These are phyloP conservation scores for Fusarium subglutinans DNA, from an alignment of 2,329 filamentous ascomycete species.

Conservation along the genomic window DNA sequence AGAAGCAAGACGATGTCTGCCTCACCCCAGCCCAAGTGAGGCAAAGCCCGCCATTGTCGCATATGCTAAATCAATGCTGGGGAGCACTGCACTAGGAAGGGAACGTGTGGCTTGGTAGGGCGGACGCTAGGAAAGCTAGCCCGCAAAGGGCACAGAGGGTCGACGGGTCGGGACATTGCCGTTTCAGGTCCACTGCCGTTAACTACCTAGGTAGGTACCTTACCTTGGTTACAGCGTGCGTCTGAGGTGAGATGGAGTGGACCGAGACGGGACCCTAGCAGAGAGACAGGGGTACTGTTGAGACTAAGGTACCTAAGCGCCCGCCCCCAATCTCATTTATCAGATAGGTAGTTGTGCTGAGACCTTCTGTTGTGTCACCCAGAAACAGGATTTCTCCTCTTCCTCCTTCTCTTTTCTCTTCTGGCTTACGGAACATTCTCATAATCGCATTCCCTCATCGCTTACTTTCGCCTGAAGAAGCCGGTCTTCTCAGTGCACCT, in stretches of 20 bases:
- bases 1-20: neutral
- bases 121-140: neutral
- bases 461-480: neutral
- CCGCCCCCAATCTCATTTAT: neutral
- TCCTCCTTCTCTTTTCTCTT: neutral
- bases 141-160: neutral
- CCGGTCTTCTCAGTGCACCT: neutral
- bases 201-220: neutral
- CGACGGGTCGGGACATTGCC: neutral
- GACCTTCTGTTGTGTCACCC: neutral
- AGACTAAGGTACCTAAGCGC: neutral
- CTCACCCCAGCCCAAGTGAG: neutral
- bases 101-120: neutral
- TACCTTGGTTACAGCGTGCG: neutral
- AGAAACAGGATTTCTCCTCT: neutral
- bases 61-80: neutral
- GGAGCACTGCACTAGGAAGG: neutral
- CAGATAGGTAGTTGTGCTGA: neutral
- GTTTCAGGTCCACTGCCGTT: neutral
- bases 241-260: neutral
- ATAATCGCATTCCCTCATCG: neutral
- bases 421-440: neutral
- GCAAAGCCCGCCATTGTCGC: neutral
- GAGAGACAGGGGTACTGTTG: neutral
- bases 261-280: neutral